These are phyloP conservation scores for Dalbergia cochinchinensis DNA, from an alignment of 306 rosid genomes.

Conservation along the genomic window DNA sequence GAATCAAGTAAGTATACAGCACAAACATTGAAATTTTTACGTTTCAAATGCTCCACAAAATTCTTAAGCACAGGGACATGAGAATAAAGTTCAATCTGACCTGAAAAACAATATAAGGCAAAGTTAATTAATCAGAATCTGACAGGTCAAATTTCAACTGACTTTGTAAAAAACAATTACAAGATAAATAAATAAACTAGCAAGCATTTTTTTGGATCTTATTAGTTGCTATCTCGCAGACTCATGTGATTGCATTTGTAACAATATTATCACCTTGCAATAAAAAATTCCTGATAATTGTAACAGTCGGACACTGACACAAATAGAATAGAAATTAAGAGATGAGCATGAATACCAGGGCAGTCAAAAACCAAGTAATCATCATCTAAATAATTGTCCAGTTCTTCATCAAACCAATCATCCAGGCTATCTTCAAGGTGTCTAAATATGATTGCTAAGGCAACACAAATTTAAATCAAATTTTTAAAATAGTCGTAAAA, in stretches of 20 bases:
- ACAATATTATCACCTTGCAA: constrained; percentile 19
- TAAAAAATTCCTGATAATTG: neutral
- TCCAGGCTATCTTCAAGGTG: constrained; percentile 90
- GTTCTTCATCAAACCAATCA: constrained; percentile 81
- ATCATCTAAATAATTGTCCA: constrained; percentile 88
- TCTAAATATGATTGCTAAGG: constrained; percentile 69
- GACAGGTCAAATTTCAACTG: constrained; percentile 29
- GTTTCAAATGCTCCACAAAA: constrained; percentile 88
- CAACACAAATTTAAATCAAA: constrained; percentile 22
- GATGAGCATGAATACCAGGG: constrained; percentile 68
- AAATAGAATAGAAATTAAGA: constrained; percentile 18
- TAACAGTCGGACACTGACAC: neutral
- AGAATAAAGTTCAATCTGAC: constrained; percentile 94
- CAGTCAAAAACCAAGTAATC: constrained; percentile 93
- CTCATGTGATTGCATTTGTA: constrained; percentile 3
- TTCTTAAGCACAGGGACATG: constrained; percentile 86
- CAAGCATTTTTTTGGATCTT: neutral
- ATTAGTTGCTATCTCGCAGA: neutral
- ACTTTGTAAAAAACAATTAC: constrained; percentile 1
- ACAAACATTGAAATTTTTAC: constrained; percentile 80
- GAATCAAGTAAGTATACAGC: constrained; percentile 94
- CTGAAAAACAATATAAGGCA: constrained; percentile 54
- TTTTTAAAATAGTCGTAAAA: neutral
- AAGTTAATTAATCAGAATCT: constrained; percentile 17
- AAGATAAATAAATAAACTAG: constrained; percentile 3